phyloP scores from a whole-genome alignment of 805 yeast species.

The Candida mattraensis region DNA sequence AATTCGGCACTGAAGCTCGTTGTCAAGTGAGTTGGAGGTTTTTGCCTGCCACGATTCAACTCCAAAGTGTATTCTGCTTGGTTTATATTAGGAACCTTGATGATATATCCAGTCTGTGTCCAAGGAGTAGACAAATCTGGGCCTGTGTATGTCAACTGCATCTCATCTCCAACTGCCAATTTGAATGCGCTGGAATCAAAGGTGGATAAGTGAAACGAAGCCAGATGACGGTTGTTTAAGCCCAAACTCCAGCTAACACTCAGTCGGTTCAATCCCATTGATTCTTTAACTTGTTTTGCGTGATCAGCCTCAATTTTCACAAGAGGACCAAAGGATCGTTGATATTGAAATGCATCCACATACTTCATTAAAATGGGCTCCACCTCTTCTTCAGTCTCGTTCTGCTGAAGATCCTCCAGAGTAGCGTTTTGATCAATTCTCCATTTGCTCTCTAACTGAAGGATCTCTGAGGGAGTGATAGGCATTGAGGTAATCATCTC shows the following conservation, averaged over 20 bases:
- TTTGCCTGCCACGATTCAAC: slow-evolving; percentile 42
- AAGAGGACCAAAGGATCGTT: slow-evolving; percentile 79
- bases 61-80: slow-evolving; percentile 75
- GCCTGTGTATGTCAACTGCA: slow-evolving; percentile 65
- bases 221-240: slow-evolving; percentile 62
- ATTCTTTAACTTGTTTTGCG: slow-evolving; percentile 71
- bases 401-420: slow-evolving; percentile 59
- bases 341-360: slow-evolving; percentile 81
- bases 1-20: slow-evolving; percentile 80
- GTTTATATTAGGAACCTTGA: slow-evolving; percentile 64
- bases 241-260: slow-evolving; percentile 74
- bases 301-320: slow-evolving; percentile 80
- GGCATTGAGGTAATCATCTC: slow-evolving; percentile 54
- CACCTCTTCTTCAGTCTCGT: slow-evolving; percentile 56
- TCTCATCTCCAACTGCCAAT: slow-evolving; percentile 83
- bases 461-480: slow-evolving; percentile 64
- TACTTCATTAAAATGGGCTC: slow-evolving; percentile 75
- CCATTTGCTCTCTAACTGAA: slow-evolving; percentile 81
- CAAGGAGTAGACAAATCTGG: slow-evolving; percentile 53
- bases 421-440: slow-evolving; percentile 69
- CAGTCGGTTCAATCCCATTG: slow-evolving; percentile 72
- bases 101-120: slow-evolving; percentile 71
- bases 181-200: slow-evolving; percentile 64
- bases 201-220: slow-evolving; percentile 66
- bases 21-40: slow-evolving; percentile 59